Conservation (phyloP, 169 alveolate genomes). For the Cystoisospora suis region DNA sequence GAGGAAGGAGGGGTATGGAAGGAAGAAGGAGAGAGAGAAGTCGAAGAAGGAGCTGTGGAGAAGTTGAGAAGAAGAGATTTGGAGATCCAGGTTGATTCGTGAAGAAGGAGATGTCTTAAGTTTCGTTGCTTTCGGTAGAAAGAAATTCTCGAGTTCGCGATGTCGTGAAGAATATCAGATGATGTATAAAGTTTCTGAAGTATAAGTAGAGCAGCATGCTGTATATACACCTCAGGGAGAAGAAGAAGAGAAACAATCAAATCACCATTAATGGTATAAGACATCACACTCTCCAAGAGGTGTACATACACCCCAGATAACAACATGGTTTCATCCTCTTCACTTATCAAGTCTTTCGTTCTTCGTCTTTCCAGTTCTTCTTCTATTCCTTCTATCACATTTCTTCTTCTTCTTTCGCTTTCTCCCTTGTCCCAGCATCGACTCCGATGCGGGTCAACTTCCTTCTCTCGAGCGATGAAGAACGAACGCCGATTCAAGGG, state of each 20-base stretch:
- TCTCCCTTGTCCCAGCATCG: neutral
- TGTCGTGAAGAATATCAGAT: too few species aligned
- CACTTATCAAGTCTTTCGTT: neutral
- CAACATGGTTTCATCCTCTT: neutral
- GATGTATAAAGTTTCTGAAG: neutral
- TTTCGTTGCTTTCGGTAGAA: too few species aligned
- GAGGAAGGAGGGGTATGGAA: too few species aligned
- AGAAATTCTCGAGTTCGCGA: too few species aligned
- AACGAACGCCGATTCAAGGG: too few species aligned
- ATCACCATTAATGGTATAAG: neutral
- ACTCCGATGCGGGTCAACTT: too few species aligned
- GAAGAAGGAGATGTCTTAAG: too few species aligned
- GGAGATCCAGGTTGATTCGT: too few species aligned
- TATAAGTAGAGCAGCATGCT: neutral
- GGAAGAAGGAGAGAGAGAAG: too few species aligned
- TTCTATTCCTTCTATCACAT: neutral
- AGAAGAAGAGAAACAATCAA: slow-evolving; percentile 1
- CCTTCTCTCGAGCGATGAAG: too few species aligned
- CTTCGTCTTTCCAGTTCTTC: neutral
- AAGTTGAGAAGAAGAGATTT: too few species aligned
- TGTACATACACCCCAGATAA: neutral
- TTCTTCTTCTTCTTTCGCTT: neutral
- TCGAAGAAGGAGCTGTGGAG: too few species aligned
- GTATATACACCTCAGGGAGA: slow-evolving; percentile 16
- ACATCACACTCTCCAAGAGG: slow-evolving; percentile 10